Evolutionary conservation across 306 rosid genomes (phyloP).

Genomic region (Cucumis melo): DNA sequence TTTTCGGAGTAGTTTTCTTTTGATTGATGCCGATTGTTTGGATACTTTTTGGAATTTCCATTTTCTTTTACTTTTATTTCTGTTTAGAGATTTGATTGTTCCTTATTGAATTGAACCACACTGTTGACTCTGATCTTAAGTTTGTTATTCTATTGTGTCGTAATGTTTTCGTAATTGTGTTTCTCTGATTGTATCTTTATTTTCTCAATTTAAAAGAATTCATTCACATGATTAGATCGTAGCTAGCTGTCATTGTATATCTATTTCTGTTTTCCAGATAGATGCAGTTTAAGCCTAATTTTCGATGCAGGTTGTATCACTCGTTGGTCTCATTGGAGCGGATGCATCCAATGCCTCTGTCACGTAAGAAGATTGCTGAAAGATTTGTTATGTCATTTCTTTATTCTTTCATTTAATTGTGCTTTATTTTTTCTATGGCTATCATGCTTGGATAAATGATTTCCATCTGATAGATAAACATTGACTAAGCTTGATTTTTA

Average conservation of each 20-base stretch:
- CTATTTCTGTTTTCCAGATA: background rate
- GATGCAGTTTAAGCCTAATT: background rate
- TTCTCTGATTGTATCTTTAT: background rate
- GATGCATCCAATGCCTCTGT: conserved; percentile 24
- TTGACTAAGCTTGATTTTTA: background rate
- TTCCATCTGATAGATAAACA: background rate
- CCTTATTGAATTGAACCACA: background rate
- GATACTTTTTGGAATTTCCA: conserved; percentile 15
- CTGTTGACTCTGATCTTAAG: background rate
- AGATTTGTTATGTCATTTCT: background rate
- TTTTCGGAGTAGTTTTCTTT: conserved; percentile 10
- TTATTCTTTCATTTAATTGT: background rate
- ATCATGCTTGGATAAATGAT: background rate
- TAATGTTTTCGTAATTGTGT: background rate
- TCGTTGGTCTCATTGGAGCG: conserved; percentile 11
- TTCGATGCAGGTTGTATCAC: conserved; percentile 34
- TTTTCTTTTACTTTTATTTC: background rate
- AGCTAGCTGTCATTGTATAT: background rate
- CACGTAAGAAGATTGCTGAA: conserved; percentile 21
- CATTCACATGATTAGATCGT: background rate
- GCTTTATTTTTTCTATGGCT: background rate
- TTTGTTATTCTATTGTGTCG: background rate
- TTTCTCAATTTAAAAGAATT: background rate
- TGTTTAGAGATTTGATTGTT: background rate
- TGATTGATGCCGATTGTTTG: conserved; percentile 5